These are phyloP conservation scores for Datura wrightii DNA, from an alignment of 257 asterid genomes.

Conservation along the genomic window DNA sequence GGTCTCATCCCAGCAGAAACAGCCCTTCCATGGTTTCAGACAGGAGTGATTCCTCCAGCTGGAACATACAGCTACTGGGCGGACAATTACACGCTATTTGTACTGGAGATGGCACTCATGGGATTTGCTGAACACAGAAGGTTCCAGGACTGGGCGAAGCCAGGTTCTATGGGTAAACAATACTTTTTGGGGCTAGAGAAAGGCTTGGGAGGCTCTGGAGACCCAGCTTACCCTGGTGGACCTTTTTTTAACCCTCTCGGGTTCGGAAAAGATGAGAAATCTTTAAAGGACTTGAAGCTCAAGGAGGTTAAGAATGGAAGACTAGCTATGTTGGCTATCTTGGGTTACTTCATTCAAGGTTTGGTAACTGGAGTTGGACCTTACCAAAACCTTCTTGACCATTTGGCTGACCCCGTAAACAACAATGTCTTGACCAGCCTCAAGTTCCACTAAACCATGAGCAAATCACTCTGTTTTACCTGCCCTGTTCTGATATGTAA, in stretches of 20 bases:
- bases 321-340: conserved; percentile 85
- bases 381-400: conserved; percentile 81
- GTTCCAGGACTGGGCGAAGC: conserved; percentile 81
- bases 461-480: conserved; percentile 32
- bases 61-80: conserved; percentile 96
- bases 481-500: conserved; percentile 33
- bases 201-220: conserved; percentile 74
- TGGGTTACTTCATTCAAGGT: conserved; percentile 92
- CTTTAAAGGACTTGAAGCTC: conserved; percentile 52
- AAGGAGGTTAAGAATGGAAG: conserved; percentile 96
- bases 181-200: conserved; percentile 87
- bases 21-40: conserved; percentile 93
- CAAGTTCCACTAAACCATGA: conserved; percentile 70
- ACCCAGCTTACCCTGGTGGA: conserved; percentile 45
- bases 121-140: conserved; percentile 97
- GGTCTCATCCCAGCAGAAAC: conserved; percentile 85
- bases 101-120: conserved; percentile 85
- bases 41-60: conserved; percentile 91
- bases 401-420: conserved; percentile 85
- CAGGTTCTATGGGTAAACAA: conserved; percentile 91
- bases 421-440: conserved; percentile 88
- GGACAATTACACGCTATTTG: conserved; percentile 76
- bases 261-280: conserved; percentile 30
- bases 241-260: conserved; percentile 35
- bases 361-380: conserved; percentile 90